Percentiles rank a stretch among this genome's conserved stretches.
These are phyloP conservation scores for Puccinia horiana DNA, from an alignment of 1,284 basidiomycete species.

Conservation along the genomic window DNA sequence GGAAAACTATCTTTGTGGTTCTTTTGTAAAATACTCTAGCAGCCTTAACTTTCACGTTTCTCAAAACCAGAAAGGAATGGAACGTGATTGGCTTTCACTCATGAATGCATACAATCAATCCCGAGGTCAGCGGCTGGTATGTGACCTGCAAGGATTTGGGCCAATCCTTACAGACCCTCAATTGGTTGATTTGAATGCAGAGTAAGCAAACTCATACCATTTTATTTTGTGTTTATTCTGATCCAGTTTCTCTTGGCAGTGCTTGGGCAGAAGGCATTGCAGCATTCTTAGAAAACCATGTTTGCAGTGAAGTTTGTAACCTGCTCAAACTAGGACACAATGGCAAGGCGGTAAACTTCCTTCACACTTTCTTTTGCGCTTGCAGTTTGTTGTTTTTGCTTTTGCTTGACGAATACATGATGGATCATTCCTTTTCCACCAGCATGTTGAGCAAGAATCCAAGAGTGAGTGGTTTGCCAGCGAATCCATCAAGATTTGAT, in stretches of 20 bases:
- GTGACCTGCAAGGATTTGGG: slow-evolving; percentile 6
- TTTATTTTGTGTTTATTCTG: no score
- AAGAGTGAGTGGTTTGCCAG: no score
- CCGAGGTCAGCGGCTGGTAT: background rate
- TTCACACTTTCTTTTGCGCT: no score
- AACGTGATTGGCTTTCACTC: background rate
- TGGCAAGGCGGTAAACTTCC: background rate
- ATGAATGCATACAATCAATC: slow-evolving; percentile 15
- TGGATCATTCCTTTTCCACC: no score
- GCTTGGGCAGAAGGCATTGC: background rate
- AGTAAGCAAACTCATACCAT: background rate
- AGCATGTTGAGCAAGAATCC: no score
- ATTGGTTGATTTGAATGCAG: background rate
- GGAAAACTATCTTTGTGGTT: background rate
- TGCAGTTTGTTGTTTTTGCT: no score
- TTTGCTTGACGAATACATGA: no score
- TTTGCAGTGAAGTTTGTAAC: background rate
- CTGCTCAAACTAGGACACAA: background rate
- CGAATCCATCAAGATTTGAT: no score
- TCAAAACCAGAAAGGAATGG: background rate
- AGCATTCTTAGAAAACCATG: background rate
- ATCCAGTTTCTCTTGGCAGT: no score
- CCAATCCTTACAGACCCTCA: background rate
- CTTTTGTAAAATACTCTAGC: slow-evolving; percentile 2
- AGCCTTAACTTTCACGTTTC: background rate